Evolutionary conservation across 768 basidiomycete genomes (phyloP).

Genomic region (Lactifluus rugatus): DNA sequence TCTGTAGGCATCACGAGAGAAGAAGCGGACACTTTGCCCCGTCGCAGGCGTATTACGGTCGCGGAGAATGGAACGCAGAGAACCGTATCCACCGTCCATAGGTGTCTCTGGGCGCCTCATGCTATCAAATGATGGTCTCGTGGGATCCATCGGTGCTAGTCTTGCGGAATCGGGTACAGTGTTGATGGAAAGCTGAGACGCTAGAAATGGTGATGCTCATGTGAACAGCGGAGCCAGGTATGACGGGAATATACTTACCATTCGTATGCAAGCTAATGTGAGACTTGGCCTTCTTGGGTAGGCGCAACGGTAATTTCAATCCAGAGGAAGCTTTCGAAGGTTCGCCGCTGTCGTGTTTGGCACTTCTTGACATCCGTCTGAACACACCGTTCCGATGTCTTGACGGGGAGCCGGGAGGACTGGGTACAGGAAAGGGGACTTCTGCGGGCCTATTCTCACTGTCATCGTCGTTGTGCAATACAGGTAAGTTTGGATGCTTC

Average conservation of each 20-base stretch:
- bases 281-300: conserved; percentile 20
- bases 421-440: conserved; percentile 15
- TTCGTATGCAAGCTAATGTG: conserved; percentile 16
- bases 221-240: neutral
- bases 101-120: conserved; percentile 25
- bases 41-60: conserved; percentile 64
- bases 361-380: conserved; percentile 17
- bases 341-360: conserved; percentile 12
- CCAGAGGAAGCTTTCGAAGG: conserved; percentile 13
- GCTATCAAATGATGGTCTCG: conserved; percentile 22
- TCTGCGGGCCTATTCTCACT: conserved; percentile 15
- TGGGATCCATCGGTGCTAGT: conserved; percentile 23
- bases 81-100: conserved; percentile 34
- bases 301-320: conserved; percentile 14
- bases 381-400: conserved; percentile 15
- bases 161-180: conserved; percentile 24
- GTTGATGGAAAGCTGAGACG: conserved; percentile 18
- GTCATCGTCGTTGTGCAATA: conserved; percentile 7
- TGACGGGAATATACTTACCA: conserved; percentile 1
- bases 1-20: conserved; percentile 58
- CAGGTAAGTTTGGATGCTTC: conserved; percentile 15
- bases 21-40: conserved; percentile 73
- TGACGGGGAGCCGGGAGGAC: conserved; percentile 18
- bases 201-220: neutral
- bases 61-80: conserved; percentile 63